Conservation (phyloP, 148 eudicot genomes). For the Chenopodium berlandieri region DNA sequence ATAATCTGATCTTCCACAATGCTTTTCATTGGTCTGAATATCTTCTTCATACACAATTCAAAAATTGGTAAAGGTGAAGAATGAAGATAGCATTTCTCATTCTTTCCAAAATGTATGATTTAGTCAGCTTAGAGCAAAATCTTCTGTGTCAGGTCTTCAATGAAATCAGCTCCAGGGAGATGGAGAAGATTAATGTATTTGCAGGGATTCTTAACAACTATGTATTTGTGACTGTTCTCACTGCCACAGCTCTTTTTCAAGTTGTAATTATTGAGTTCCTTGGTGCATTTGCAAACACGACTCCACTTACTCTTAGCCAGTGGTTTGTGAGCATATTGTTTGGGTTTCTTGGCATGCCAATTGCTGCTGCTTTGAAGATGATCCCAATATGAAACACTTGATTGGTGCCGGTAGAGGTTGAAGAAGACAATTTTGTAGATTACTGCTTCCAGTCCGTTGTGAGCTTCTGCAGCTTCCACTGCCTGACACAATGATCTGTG, state of each 20-base stretch:
- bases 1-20: neutral
- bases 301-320: constrained; percentile 54
- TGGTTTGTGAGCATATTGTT: constrained; percentile 56
- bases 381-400: constrained; percentile 41
- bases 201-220: constrained; percentile 70
- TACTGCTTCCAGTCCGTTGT: neutral
- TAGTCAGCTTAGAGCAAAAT: neutral
- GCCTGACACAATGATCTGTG: constrained; percentile 8
- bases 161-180: constrained; percentile 83
- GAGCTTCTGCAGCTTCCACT: constrained; percentile 6
- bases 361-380: constrained; percentile 73
- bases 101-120: neutral
- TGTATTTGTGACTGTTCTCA: constrained; percentile 60
- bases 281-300: constrained; percentile 73
- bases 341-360: constrained; percentile 87
- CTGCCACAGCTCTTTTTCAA: constrained; percentile 62
- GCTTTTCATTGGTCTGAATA: neutral
- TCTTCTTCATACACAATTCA: neutral
- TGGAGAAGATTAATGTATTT: constrained; percentile 83
- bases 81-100: neutral
- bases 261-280: constrained; percentile 64
- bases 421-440: constrained; percentile 6
- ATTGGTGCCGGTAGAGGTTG: neutral
- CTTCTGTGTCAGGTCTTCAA: constrained; percentile 61
- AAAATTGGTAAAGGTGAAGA: neutral